Base-by-base conservation (phyloP, 441 rosid genomes). In the Manihot esculenta region DNA sequence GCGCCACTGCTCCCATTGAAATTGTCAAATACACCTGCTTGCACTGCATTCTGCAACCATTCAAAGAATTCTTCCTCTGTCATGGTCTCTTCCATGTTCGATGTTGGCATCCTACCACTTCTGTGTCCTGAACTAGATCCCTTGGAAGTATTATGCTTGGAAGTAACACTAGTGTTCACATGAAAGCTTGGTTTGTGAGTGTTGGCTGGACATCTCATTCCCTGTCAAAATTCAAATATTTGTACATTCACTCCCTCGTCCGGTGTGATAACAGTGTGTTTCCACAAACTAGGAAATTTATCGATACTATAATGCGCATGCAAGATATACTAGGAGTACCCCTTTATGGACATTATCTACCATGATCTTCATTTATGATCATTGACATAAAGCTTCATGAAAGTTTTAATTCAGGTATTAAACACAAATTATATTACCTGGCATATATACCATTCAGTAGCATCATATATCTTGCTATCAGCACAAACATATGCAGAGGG, bases 101-200 rank as follows among this genome's bases (percentile, higher is more conserved):
- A 50, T 10, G 83, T 68, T 42, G 94, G 94, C 82, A 84, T 78
- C 68, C 78, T 66, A 69, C 84, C 83, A 33, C 89, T 82, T 83
- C 81, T 88, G 74, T 83, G 91, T 51, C 90, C 90, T 26, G 94
- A 75, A 62, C 82, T 80, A 35, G 87, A 69, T 79, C 91, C 97
- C 79, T 89, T 84, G 71, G 85, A 47, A 1, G 78, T 44, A 54
- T 77, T 71, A 23, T 80, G 90, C 80, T 84, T 93, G 44, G 89
- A 68, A 48, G 86, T 83, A 24, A 88, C 70, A 41, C 88, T 87
- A 2, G 98, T 86, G 78, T 89, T 95, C 74, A 95, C 97, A 61
- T 95, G 99, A 79, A 95, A 95, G 78, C 95, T 88, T 33, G 98
- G 92, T 84, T 91, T 95, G 87, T 93, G 97, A 1, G 90, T 87